Evolutionary conservation across 768 basidiomycete genomes (phyloP).

Genomic region (Podaxis sp.): DNA sequence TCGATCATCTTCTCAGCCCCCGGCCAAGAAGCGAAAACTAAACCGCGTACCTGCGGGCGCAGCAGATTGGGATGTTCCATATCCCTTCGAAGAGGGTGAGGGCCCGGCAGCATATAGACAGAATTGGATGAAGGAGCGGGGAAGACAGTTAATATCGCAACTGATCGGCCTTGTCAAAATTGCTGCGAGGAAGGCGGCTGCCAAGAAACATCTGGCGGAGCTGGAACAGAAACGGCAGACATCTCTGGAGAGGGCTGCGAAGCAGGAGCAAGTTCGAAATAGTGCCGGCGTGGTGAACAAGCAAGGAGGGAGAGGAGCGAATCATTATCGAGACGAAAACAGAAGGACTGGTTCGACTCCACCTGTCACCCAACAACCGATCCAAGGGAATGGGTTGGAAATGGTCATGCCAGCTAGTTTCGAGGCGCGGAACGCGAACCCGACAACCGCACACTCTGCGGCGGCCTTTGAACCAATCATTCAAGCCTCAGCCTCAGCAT

Average conservation of each 20-base stretch:
- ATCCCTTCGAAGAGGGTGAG: slow-evolving; percentile 71
- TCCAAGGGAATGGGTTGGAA: background rate
- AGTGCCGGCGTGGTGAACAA: background rate
- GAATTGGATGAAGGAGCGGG: slow-evolving; percentile 66
- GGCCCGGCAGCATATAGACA: slow-evolving; percentile 64
- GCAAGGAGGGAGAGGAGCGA: slow-evolving; percentile 6
- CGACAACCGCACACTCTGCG: background rate
- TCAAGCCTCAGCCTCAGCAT: background rate
- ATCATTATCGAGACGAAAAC: slow-evolving; percentile 2
- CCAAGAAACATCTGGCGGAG: slow-evolving; percentile 41
- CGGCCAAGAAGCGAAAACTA: slow-evolving; percentile 62
- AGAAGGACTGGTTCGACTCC: background rate
- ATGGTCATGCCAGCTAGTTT: background rate
- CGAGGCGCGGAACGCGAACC: background rate
- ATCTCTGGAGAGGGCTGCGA: slow-evolving; percentile 13
- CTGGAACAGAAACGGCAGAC: slow-evolving; percentile 20
- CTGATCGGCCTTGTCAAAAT: slow-evolving; percentile 58
- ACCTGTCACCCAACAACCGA: background rate
- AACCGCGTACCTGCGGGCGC: slow-evolving; percentile 76
- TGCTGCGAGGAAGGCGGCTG: slow-evolving; percentile 61
- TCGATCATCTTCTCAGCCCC: slow-evolving; percentile 21
- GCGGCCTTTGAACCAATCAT: background rate
- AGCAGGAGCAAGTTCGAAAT: slow-evolving; percentile 7
- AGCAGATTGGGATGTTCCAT: slow-evolving; percentile 80
- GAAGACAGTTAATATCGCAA: slow-evolving; percentile 60